These are phyloP conservation scores for Fonsecaea nubica DNA, from an alignment of 2,329 filamentous ascomycete species.

Conservation along the genomic window DNA sequence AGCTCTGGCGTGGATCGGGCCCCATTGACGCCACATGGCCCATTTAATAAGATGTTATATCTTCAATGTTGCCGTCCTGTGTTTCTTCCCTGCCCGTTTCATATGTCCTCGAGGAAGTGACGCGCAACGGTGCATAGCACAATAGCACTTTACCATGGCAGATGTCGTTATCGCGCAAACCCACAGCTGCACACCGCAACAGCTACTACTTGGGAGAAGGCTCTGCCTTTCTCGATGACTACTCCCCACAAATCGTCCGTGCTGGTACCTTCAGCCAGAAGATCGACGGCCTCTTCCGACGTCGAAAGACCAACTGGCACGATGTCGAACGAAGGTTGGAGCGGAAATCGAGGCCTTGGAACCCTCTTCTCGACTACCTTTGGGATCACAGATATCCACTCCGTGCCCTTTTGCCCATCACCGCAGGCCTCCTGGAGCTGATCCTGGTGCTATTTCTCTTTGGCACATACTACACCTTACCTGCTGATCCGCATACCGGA, in stretches of 20 bases:
- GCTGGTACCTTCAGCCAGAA: constrained; percentile 1
- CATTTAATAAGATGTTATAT: not conserved
- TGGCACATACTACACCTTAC: constrained; percentile 20
- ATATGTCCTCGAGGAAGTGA: not conserved
- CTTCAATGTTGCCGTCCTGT: not conserved
- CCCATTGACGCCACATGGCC: not conserved
- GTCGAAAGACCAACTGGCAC: constrained; percentile 16
- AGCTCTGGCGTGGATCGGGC: not conserved
- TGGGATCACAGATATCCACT: constrained; percentile 11
- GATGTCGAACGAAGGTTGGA: constrained; percentile 4
- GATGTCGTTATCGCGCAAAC: constrained; percentile 11
- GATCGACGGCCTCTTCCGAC: constrained; percentile 16
- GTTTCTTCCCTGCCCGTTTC: not conserved
- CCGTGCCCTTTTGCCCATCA: constrained; percentile 18
- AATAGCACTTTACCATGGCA: constrained; percentile 12
- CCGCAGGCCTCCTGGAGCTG: constrained; percentile 13
- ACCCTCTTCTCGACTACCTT: constrained; percentile 19
- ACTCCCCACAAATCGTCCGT: constrained; percentile 19
- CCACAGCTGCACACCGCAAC: constrained; percentile 4
- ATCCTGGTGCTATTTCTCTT: constrained; percentile 15
- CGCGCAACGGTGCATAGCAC: not conserved
- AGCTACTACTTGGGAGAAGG: constrained; percentile 19
- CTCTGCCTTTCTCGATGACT: constrained; percentile 22
- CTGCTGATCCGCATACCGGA: constrained; percentile 24
- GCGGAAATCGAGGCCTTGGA: constrained; percentile 18